These are phyloP conservation scores for Paecilomyces dactylethromorphus DNA, from an alignment of 2,329 filamentous ascomycete genomes.

Conservation along the genomic window DNA sequence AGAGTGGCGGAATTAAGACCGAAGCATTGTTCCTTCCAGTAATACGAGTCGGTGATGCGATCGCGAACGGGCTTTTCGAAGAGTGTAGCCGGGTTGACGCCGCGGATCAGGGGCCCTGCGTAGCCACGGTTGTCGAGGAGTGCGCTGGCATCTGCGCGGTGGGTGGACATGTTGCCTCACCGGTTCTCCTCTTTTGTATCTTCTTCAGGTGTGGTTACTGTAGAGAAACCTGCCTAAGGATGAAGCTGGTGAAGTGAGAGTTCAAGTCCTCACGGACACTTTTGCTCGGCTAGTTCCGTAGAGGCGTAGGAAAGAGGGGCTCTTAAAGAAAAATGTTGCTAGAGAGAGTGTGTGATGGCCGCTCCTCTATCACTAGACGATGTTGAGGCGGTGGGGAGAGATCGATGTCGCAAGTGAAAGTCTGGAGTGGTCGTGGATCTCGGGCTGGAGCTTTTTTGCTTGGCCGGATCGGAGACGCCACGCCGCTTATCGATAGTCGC, in stretches of 20 bases:
- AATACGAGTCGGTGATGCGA: constrained; percentile 90
- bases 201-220: neutral
- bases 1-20: constrained; percentile 76
- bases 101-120: constrained; percentile 68
- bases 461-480: neutral
- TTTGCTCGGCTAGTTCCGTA: neutral
- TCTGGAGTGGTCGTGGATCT: neutral
- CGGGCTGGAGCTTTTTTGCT: neutral
- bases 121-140: constrained; percentile 89
- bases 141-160: constrained; percentile 69
- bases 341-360: neutral
- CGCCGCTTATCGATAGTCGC: constrained; percentile 6
- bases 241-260: neutral
- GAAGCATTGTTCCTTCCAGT: constrained; percentile 99
- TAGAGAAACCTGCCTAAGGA: neutral
- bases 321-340: neutral
- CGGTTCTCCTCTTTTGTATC: neutral
- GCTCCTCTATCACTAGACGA: neutral
- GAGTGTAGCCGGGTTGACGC: constrained; percentile 88
- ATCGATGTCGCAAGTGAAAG: neutral
- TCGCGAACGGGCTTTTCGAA: constrained; percentile 95
- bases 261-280: neutral
- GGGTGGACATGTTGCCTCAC: constrained; percentile 37
- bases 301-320: neutral
- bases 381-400: neutral